phyloP scores from a whole-genome alignment of 192 early-diverging fungal species.

The Funneliformis geosporum region DNA sequence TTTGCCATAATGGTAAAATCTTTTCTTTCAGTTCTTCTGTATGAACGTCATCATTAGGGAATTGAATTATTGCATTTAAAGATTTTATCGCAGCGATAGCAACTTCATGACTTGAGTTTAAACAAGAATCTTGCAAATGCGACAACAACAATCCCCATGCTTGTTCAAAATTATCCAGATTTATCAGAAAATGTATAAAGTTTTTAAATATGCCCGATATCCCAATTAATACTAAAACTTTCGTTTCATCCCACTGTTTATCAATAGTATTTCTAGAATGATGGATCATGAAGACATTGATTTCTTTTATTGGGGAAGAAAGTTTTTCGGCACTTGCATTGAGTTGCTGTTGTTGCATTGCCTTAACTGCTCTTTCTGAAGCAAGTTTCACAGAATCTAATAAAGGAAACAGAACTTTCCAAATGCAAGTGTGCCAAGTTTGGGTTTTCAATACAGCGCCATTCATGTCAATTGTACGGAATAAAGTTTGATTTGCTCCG shows the following conservation, averaged over 20 bases:
- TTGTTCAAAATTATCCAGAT: slow-evolving; percentile 64
- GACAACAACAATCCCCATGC: slow-evolving; percentile 71
- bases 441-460: slow-evolving; percentile 68
- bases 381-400: slow-evolving; percentile 65
- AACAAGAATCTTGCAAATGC: slow-evolving; percentile 69
- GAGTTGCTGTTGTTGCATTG: slow-evolving; percentile 36
- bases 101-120: slow-evolving; percentile 74
- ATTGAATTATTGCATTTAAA: slow-evolving; percentile 61
- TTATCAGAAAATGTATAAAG: slow-evolving; percentile 63
- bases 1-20: slow-evolving; percentile 57
- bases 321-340: slow-evolving; percentile 38
- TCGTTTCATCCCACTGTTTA: slow-evolving; percentile 93
- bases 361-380: slow-evolving; percentile 49
- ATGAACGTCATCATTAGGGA: slow-evolving; percentile 17
- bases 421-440: slow-evolving; percentile 84
- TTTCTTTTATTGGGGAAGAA: slow-evolving; percentile 45
- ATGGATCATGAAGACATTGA: slow-evolving; percentile 48
- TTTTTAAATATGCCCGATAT: slow-evolving; percentile 67
- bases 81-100: slow-evolving; percentile 73
- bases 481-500: slow-evolving; percentile 92
- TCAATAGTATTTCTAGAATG: slow-evolving; percentile 61
- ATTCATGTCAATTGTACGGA: slow-evolving; percentile 90
- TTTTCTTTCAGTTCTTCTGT: slow-evolving; percentile 33
- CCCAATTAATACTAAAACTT: slow-evolving; percentile 72
- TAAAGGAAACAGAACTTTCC: slow-evolving; percentile 85